A percentile compares a stretch with the other conserved stretches of the same genome.
Conservation (phyloP, 139 green algal species). For the Zygnema circumcarinatum region DNA sequence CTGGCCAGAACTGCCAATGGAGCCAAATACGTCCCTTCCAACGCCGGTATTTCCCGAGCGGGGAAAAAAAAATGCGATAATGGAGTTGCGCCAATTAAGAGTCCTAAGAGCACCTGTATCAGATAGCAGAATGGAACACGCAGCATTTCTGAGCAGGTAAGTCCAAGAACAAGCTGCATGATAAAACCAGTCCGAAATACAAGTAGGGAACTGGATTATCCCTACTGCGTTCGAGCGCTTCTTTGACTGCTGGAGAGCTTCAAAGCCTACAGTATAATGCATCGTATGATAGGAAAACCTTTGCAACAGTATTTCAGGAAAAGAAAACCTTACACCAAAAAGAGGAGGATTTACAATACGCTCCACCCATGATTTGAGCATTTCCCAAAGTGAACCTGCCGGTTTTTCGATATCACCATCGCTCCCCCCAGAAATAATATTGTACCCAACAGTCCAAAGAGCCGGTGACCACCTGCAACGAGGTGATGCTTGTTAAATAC, state of each 20-base stretch:
- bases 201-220: too few relatives aligned
- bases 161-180: too few relatives aligned
- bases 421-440: conserved; percentile 18
- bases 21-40: not conserved
- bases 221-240: too few relatives aligned
- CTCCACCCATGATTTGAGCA: conserved; percentile 35
- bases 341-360: conserved; percentile 71
- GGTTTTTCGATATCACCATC: not conserved
- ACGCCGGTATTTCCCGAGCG: not conserved
- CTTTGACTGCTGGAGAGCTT: too few relatives aligned
- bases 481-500: too few relatives aligned
- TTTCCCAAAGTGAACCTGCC: conserved; percentile 4
- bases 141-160: too few relatives aligned
- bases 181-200: too few relatives aligned
- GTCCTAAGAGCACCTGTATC: conserved; percentile 65
- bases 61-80: conserved; percentile 53
- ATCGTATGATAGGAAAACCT: too few relatives aligned
- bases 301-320: too few relatives aligned
- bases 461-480: conserved; percentile 70
- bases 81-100: conserved; percentile 63
- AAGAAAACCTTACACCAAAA: conserved; percentile 57
- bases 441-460: conserved; percentile 70
- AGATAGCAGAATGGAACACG: too few relatives aligned
- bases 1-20: conserved; percentile 56
- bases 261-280: too few relatives aligned